These are phyloP conservation scores for Leccinum boreale DNA, from an alignment of 768 basidiomycete genomes.

Conservation along the genomic window DNA sequence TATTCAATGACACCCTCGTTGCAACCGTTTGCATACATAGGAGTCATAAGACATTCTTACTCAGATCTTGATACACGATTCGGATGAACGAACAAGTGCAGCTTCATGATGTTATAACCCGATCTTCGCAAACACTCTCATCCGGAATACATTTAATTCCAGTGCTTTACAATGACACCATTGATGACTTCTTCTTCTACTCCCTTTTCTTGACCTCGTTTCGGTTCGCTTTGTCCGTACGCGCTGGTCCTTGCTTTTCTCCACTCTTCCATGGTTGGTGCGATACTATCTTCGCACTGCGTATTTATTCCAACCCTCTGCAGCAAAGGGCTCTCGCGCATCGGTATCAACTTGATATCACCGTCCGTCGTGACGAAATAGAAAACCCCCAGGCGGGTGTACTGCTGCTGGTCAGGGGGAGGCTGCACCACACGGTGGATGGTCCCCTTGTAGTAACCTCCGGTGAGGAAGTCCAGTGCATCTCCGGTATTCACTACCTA, in stretches of 20 bases:
- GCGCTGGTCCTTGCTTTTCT: neutral
- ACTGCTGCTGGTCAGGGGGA: neutral
- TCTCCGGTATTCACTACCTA: neutral
- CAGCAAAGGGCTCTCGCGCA: neutral
- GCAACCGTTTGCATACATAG: neutral
- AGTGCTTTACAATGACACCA: neutral
- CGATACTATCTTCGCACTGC: neutral
- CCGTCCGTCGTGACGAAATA: neutral
- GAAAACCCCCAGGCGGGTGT: neutral
- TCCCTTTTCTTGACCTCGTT: neutral
- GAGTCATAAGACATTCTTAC: no score
- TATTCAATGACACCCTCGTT: constrained; percentile 6
- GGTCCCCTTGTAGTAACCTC: neutral
- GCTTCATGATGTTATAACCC: neutral
- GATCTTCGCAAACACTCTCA: no score
- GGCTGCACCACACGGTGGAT: neutral
- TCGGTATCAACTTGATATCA: neutral
- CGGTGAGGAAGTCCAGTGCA: neutral
- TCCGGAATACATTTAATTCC: neutral
- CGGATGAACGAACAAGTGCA: neutral
- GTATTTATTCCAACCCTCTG: neutral
- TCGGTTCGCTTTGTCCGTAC: neutral
- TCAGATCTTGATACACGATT: neutral
- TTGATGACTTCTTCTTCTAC: neutral
- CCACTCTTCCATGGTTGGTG: neutral